Conservation (phyloP, 2,329 filamentous ascomycete species). For the Ophiostoma australiae region DNA sequence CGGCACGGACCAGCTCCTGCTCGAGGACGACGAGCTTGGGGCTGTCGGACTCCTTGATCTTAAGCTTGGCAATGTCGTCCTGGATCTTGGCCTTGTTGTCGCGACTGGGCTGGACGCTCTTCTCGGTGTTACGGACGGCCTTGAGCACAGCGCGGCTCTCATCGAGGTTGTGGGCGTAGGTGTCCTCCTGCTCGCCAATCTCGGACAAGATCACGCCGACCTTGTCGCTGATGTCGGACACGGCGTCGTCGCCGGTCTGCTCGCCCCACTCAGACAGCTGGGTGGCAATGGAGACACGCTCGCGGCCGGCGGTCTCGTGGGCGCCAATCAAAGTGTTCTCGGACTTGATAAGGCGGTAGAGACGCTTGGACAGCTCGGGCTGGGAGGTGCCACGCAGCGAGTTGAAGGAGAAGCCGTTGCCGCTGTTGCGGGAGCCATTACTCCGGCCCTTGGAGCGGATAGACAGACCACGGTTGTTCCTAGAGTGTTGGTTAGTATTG, state of each 20-base stretch:
- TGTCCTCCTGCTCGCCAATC: conserved; percentile 88
- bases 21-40: conserved; percentile 77
- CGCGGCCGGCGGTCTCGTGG: conserved; percentile 78
- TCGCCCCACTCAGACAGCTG: conserved; percentile 98
- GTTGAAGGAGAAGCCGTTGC: conserved; percentile 70
- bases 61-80: conserved; percentile 88
- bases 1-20: conserved; percentile 92
- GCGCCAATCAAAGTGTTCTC: conserved; percentile 83
- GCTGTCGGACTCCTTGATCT: conserved; percentile 85
- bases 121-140: conserved; percentile 90
- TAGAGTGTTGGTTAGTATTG: conserved; percentile 34
- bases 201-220: conserved; percentile 87
- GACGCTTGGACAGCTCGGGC: conserved; percentile 80
- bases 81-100: conserved; percentile 82
- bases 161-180: conserved; percentile 80
- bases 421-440: conserved; percentile 34
- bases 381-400: conserved; percentile 81
- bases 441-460: conserved; percentile 60
- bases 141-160: conserved; percentile 79
- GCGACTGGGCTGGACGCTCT: conserved; percentile 86
- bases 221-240: conserved; percentile 92
- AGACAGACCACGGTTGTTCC: conserved; percentile 71
- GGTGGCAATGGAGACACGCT: conserved; percentile 76
- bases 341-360: conserved; percentile 90
- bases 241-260: conserved; percentile 76